phyloP scores from a whole-genome alignment of 78 protist species.

The Neovahlkampfia damariscottae region DNA sequence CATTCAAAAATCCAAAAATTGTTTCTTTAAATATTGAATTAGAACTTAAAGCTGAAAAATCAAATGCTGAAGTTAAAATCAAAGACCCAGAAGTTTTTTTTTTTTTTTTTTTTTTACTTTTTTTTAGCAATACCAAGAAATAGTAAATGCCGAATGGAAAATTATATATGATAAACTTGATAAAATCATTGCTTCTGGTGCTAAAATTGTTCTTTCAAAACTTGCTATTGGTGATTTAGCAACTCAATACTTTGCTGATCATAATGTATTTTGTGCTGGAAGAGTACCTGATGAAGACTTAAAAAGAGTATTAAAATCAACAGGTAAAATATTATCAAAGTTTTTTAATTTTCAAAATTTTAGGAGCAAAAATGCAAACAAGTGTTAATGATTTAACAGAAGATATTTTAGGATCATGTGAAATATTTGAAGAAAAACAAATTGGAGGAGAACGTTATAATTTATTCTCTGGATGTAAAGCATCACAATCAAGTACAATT shows the following conservation, averaged over 20 bases:
- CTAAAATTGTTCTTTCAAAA: slow-evolving; percentile 85
- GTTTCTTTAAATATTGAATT: slow-evolving; percentile 93
- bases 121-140: slow-evolving; percentile 70
- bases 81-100: slow-evolving; percentile 57
- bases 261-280: slow-evolving; percentile 98
- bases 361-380: slow-evolving; percentile 76
- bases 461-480: slow-evolving; percentile 82
- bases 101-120: neutral
- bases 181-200: slow-evolving; percentile 80
- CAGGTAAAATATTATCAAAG: no score
- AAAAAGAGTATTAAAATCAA: slow-evolving; percentile 54
- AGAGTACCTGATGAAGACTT: slow-evolving; percentile 94
- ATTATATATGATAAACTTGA: slow-evolving; percentile 96
- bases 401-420: slow-evolving; percentile 87
- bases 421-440: slow-evolving; percentile 93
- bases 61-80: slow-evolving; percentile 94
- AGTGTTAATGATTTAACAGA: slow-evolving; percentile 62
- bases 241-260: slow-evolving; percentile 99
- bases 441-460: slow-evolving; percentile 88
- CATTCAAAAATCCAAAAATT: slow-evolving; percentile 79
- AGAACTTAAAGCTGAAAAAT: slow-evolving; percentile 96
- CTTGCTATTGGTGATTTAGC: slow-evolving; percentile 99
- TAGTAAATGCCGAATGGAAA: slow-evolving; percentile 96
- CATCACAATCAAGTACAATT: slow-evolving; percentile 80
- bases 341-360: no score